A percentile compares a stretch with the other conserved stretches of the same genome.
These are phyloP conservation scores for Penicillium chermesinum DNA, from an alignment of 495 filamentous ascomycete species.

Conservation along the genomic window DNA sequence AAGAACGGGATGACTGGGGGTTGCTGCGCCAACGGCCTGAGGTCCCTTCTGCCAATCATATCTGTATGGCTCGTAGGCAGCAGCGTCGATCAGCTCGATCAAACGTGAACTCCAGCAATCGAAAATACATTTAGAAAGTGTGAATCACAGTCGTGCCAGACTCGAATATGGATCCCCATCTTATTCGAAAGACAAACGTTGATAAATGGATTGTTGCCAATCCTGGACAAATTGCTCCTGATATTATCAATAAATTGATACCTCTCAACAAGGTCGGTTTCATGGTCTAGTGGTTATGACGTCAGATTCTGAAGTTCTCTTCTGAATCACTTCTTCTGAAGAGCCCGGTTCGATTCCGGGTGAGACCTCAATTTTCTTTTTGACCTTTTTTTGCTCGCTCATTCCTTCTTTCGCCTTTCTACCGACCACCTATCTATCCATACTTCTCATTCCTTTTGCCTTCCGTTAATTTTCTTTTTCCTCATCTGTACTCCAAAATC, in stretches of 20 bases:
- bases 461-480: no score
- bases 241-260: not conserved
- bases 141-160: no score
- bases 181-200: no score
- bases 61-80: not conserved
- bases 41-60: not conserved
- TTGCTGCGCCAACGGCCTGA: slow-evolving; percentile 34
- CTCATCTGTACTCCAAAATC: no score
- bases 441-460: no score
- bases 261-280: not conserved
- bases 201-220: not conserved
- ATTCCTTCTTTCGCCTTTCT: not conserved
- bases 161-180: no score
- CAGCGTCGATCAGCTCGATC: not conserved
- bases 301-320: not conserved
- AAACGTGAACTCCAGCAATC: no score
- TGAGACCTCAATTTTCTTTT: not conserved
- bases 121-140: no score
- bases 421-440: no score
- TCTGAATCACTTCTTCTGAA: not conserved
- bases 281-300: not conserved
- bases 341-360: not conserved
- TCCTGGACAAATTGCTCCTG: not conserved
- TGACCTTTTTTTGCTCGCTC: not conserved
- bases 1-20: slow-evolving; percentile 18